Conservation (phyloP, 371 early-diverging fungal species). For the Conidiobolus incongruus region DNA sequence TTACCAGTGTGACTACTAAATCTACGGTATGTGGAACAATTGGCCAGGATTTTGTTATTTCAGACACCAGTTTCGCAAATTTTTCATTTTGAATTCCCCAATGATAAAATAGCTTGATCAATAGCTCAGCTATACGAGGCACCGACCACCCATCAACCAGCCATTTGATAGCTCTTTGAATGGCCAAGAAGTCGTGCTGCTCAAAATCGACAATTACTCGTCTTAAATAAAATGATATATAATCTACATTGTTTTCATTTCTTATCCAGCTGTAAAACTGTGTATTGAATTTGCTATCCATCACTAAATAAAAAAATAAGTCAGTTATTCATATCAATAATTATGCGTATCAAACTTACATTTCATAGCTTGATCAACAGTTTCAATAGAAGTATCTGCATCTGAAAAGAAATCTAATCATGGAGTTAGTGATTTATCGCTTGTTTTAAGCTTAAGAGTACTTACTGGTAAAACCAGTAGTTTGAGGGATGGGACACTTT, state of each 20-base stretch:
- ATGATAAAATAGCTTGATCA: conserved; percentile 6
- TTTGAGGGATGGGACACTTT: no score
- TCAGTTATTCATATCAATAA: no score
- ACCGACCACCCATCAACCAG: conserved; percentile 5
- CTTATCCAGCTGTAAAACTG: conserved; percentile 6
- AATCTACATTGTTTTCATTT: conserved; percentile 5
- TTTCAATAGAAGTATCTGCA: neutral
- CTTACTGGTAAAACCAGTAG: no score
- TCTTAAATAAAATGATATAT: conserved; percentile 4
- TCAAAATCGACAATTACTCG: conserved; percentile 2
- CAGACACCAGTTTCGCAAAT: conserved; percentile 1
- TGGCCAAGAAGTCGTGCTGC: neutral
- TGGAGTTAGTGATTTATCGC: no score
- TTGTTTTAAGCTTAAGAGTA: no score
- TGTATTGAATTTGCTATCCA: conserved; percentile 5
- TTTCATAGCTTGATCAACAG: conserved; percentile 4
- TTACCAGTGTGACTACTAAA: conserved; percentile 3
- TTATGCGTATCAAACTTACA: neutral
- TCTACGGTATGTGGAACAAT: neutral
- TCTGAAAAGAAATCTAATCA: no score
- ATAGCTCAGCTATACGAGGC: conserved; percentile 1
- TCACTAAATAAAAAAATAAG: neutral
- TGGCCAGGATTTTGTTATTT: neutral
- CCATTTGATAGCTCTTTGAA: conserved; percentile 3
- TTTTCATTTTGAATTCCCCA: conserved; percentile 5